phyloP scores from a whole-genome alignment of 2,329 filamentous ascomycete species.

The Scedosporium boydii region DNA sequence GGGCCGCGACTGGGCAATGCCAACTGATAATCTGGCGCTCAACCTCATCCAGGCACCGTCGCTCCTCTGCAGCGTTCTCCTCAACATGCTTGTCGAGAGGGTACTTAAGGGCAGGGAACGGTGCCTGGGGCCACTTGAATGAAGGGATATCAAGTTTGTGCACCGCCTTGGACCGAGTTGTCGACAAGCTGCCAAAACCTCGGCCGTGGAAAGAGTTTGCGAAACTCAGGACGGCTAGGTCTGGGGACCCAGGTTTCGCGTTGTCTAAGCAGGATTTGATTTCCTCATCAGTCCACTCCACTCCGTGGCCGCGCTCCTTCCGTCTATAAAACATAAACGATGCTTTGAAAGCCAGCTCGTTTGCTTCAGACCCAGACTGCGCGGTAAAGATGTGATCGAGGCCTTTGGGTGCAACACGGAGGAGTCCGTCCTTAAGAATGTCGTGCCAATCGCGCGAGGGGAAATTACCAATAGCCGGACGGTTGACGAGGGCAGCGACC shows the following conservation, averaged over 20 bases:
- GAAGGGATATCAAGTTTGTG: conserved; percentile 93
- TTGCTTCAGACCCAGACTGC: conserved; percentile 82
- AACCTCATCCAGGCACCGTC: conserved; percentile 71
- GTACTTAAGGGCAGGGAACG: conserved; percentile 80
- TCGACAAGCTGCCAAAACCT: conserved; percentile 78
- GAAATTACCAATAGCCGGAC: conserved; percentile 85
- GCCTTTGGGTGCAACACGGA: conserved; percentile 74
- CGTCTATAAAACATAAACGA: conserved; percentile 82
- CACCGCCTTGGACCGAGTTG: conserved; percentile 85
- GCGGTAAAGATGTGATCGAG: conserved; percentile 85
- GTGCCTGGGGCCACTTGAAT: conserved; percentile 89
- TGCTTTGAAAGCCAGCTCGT: conserved; percentile 91
- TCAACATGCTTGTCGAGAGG: conserved; percentile 69
- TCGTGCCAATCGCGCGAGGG: conserved; percentile 76
- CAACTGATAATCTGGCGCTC: conserved; percentile 72
- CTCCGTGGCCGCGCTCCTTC: conserved; percentile 72
- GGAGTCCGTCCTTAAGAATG: conserved; percentile 68
- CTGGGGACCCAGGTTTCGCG: conserved; percentile 63
- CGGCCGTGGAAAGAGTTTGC: conserved; percentile 83
- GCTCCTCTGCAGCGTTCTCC: conserved; percentile 76
- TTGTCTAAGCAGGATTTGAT: conserved; percentile 70
- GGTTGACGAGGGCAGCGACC: conserved; percentile 73
- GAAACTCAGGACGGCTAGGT: conserved; percentile 80
- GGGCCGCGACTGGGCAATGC: conserved; percentile 70
- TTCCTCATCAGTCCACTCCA: conserved; percentile 74